Conservation (phyloP, 2,329 filamentous ascomycete species). For the Fusarium metavorans region DNA sequence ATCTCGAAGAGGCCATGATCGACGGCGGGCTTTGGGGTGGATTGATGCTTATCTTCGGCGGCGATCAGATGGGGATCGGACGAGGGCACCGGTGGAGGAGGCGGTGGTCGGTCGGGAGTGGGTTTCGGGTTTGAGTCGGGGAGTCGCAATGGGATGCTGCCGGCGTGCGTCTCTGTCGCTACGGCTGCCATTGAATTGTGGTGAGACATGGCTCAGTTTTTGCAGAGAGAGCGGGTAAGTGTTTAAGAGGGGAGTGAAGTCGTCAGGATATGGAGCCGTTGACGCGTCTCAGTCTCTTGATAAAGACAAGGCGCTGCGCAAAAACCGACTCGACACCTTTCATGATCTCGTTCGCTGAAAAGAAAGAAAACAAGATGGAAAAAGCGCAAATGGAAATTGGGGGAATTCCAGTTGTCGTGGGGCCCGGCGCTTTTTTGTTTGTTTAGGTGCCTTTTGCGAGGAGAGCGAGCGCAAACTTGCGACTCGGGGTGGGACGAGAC, state of each 20-base stretch:
- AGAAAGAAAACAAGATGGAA: not conserved
- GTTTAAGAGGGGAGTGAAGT: not conserved
- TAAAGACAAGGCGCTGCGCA: slow-evolving; percentile 42
- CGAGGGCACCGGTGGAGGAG: slow-evolving; percentile 58
- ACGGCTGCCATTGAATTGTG: slow-evolving; percentile 26
- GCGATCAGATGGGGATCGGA: slow-evolving; percentile 51
- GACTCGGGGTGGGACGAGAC: slow-evolving; percentile 41
- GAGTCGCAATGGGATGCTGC: slow-evolving; percentile 36
- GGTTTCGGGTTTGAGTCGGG: slow-evolving; percentile 26
- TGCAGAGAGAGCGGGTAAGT: not conserved
- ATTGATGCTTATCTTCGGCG: slow-evolving; percentile 36
- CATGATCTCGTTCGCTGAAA: slow-evolving; percentile 43
- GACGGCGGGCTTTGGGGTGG: slow-evolving; percentile 45
- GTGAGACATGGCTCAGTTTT: slow-evolving; percentile 40
- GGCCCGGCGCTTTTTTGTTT: slow-evolving; percentile 33
- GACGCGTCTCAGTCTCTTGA: slow-evolving; percentile 41
- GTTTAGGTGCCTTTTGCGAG: slow-evolving; percentile 12
- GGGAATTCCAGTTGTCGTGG: slow-evolving; percentile 19
- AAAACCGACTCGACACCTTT: slow-evolving; percentile 41
- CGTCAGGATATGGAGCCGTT: slow-evolving; percentile 43
- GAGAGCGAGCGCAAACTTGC: slow-evolving; percentile 42
- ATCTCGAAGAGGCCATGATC: slow-evolving; percentile 79
- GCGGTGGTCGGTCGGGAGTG: slow-evolving; percentile 45
- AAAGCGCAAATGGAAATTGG: slow-evolving; percentile 3
- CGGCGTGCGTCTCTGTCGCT: slow-evolving; percentile 37